Percentiles rank a stretch among this genome's conserved stretches.
Conservation (phyloP, 192 early-diverging fungal species). For the Backusella circina region DNA sequence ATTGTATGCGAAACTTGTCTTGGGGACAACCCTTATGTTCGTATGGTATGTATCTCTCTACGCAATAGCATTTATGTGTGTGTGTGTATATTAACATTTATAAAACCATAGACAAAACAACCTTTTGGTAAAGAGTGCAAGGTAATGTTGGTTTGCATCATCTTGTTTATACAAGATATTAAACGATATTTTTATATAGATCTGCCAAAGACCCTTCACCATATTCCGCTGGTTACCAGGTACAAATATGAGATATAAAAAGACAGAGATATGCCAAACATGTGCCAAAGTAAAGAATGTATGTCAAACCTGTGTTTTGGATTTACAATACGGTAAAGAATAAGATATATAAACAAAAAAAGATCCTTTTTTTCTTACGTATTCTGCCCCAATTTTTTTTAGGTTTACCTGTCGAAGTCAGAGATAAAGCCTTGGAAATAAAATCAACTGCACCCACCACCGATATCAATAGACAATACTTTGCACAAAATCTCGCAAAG, state of each 20-base stretch:
- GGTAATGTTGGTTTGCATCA: conserved; percentile 21
- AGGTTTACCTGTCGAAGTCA: conserved; percentile 89
- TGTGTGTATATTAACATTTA: neutral
- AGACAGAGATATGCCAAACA: conserved; percentile 97
- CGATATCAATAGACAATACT: conserved; percentile 87
- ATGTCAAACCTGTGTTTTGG: conserved; percentile 95
- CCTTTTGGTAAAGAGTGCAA: conserved; percentile 75
- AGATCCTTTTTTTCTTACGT: too few relatives aligned
- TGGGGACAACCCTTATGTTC: conserved; percentile 96
- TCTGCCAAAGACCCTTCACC: conserved; percentile 91
- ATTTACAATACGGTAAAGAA: conserved; percentile 79
- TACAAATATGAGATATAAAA: conserved; percentile 92
- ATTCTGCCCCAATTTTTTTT: too few relatives aligned
- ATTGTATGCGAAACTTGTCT: conserved; percentile 97
- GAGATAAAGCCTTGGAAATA: conserved; percentile 81
- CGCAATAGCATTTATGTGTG: neutral
- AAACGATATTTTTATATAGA: conserved; percentile 20
- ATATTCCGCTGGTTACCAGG: conserved; percentile 97
- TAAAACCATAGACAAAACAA: conserved; percentile 58
- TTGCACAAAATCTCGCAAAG: conserved; percentile 76
- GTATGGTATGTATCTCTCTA: conserved; percentile 88
- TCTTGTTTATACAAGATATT: neutral
- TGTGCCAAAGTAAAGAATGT: conserved; percentile 99
- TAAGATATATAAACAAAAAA: too few relatives aligned
- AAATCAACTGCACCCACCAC: conserved; percentile 76